Base-by-base conservation (phyloP, 306 rosid genomes). In the Citrullus mucosospermus region DNA sequence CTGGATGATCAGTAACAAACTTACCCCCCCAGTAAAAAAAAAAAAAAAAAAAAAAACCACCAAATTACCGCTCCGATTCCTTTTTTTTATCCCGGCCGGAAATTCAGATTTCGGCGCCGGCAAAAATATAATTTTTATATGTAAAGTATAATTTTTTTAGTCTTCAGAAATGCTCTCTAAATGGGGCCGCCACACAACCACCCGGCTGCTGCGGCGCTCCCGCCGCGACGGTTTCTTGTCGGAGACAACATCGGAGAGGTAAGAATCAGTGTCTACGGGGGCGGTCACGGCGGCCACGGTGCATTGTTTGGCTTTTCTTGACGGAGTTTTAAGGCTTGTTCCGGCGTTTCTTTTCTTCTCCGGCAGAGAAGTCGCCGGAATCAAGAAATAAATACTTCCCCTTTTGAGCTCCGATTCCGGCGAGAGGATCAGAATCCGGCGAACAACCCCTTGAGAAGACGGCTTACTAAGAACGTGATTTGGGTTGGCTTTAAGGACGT, bases 361-460 rank as follows among this genome's bases (percentile, higher is more conserved):
- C 41, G 90, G 90, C 1, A 91, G 46, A 3, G 99, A 95, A 1
- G 97, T 84, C 0, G 83, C 60, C 7, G 99, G 99, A 79, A 95
- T 92, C 90, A 95, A 84, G 92, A 95, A 92, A 84, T 95, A 95
- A 6, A 95, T 91, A 83, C 86, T 90, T 2, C 99, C 99, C 72
- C 97, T 82, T 85, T 89, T 95, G 77, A 95, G 99, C 84, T 92
- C 99, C 0, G 97, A 87, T 51, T 91, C 97, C 63, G 99, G 96
- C 5, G 97, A 89, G 74, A 95, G 92, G 8, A 95, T 89, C 67
- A 91, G 76, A 86, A 95, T 92, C 86, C 89, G 90, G 32, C 93
- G 97, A 72, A 86, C 97, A 7, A 91, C 95, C 0, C 97, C 99
- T 38, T 95, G 97, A 1, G 92, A 92, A 59, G 85, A 89, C 0